These are phyloP conservation scores for Fusarium sp. DNA, from an alignment of 2,329 filamentous ascomycete genomes.

Conservation along the genomic window DNA sequence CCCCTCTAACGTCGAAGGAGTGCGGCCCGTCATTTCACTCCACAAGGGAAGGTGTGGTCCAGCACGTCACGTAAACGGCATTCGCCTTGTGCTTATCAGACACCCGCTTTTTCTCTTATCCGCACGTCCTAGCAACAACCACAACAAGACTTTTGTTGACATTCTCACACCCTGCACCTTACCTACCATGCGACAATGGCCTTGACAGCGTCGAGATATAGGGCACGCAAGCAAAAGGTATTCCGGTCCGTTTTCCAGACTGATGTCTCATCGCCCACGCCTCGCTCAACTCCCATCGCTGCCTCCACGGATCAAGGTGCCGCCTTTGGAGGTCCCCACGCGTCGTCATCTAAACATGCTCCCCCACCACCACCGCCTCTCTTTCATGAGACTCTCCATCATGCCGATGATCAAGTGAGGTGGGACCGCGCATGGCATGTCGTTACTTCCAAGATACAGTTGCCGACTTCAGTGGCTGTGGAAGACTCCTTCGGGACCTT, in stretches of 20 bases:
- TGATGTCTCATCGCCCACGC: conserved; percentile 62
- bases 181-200: conserved; percentile 35
- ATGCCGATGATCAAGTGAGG: conserved; percentile 62
- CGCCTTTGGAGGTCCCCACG: conserved; percentile 58
- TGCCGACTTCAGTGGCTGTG: conserved; percentile 65
- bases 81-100: neutral
- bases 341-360: conserved; percentile 35
- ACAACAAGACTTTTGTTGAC: conserved; percentile 26
- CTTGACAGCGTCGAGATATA: conserved; percentile 58
- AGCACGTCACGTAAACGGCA: conserved; percentile 20
- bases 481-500: conserved; percentile 66
- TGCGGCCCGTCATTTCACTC: conserved; percentile 16
- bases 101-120: conserved; percentile 13
- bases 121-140: conserved; percentile 34
- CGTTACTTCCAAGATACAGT: conserved; percentile 67
- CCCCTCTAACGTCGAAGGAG: conserved; percentile 19
- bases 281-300: conserved; percentile 50
- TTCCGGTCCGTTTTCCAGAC: conserved; percentile 68
- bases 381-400: conserved; percentile 40
- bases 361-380: conserved; percentile 37
- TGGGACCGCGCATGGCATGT: conserved; percentile 72
- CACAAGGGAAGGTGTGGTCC: conserved; percentile 2
- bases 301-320: conserved; percentile 56
- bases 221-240: conserved; percentile 60
- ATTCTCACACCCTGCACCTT: conserved; percentile 34